Conservation (phyloP, 2,329 filamentous ascomycete genomes). For the Pseudogymnoascus sp. region DNA sequence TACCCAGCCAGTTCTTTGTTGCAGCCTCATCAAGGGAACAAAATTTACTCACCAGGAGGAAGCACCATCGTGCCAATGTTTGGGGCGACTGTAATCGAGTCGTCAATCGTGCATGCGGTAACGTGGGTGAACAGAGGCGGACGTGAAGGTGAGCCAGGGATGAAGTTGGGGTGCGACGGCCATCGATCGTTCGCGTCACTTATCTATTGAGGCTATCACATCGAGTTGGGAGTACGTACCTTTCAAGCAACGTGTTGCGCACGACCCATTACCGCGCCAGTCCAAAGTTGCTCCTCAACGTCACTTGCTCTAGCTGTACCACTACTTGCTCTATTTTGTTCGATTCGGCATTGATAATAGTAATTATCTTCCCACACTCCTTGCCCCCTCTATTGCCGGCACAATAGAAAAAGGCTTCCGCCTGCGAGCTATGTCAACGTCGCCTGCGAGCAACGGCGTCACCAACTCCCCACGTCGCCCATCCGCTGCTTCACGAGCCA, state of each 20-base stretch:
- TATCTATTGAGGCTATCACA: not conserved
- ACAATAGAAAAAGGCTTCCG: conserved; percentile 5
- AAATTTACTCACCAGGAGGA: conserved; percentile 20
- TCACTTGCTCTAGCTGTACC: not conserved
- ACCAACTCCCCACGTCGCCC: conserved; percentile 18
- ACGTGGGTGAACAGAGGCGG: not conserved
- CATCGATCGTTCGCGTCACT: not conserved
- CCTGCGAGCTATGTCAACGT: conserved; percentile 15
- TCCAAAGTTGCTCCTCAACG: conserved; percentile 1
- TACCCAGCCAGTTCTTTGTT: not conserved
- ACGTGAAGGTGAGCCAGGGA: not conserved
- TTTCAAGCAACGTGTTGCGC: not conserved
- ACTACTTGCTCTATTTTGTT: not conserved
- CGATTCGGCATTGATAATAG: conserved; percentile 4
- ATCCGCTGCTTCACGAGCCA: conserved; percentile 24
- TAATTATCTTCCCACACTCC: not conserved
- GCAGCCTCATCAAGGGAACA: not conserved
- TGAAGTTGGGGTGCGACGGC: not conserved
- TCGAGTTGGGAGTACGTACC: conserved; percentile 5
- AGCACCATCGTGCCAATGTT: conserved; percentile 19
- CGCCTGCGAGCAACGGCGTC: conserved; percentile 19
- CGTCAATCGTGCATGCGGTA: not conserved
- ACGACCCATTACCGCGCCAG: not conserved
- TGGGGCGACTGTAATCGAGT: not conserved
- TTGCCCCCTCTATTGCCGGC: conserved; percentile 8